Evolutionary conservation across 805 yeast genomes (phyloP).

Genomic region (Teunomyces panamensis): DNA sequence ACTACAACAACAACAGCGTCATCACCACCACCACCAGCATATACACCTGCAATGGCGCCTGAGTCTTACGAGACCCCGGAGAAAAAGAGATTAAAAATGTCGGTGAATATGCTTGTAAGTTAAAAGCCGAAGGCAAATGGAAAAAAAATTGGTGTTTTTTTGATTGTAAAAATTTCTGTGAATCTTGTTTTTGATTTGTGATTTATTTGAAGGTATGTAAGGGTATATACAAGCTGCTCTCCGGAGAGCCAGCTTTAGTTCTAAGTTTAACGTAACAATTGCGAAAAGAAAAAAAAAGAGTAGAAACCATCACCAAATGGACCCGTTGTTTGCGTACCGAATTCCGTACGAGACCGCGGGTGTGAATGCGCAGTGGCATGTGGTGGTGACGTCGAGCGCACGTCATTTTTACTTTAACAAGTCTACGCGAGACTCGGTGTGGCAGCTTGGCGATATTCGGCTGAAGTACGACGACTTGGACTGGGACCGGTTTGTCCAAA

Average conservation of each 20-base stretch:
- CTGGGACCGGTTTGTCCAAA: conserved; percentile 12
- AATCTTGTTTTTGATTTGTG: background rate
- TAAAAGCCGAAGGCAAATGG: conserved; percentile 7
- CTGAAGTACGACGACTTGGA: conserved; percentile 4
- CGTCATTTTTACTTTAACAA: conserved; percentile 32
- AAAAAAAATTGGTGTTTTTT: too few species aligned
- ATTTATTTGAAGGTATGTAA: background rate
- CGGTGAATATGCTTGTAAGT: conserved; percentile 43
- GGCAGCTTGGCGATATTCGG: conserved; percentile 32
- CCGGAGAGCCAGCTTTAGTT: background rate
- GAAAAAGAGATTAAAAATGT: conserved; percentile 34
- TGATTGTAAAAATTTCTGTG: too few species aligned
- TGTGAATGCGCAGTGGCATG: conserved; percentile 21
- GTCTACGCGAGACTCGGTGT: conserved; percentile 18
- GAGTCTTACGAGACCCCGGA: conserved; percentile 25
- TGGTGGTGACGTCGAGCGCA: conserved; percentile 24
- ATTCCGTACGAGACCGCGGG: conserved; percentile 9
- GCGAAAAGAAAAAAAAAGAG: background rate
- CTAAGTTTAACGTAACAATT: background rate
- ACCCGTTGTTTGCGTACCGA: conserved; percentile 17
- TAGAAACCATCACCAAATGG: background rate
- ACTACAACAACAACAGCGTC: background rate
- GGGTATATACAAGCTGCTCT: background rate
- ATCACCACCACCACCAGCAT: conserved; percentile 1
- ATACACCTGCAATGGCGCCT: background rate